Evolutionary conservation across 441 rosid species (phyloP), one percentile per base, ranked within the genome.

Genomic region (Erodium trifolium): DNA sequence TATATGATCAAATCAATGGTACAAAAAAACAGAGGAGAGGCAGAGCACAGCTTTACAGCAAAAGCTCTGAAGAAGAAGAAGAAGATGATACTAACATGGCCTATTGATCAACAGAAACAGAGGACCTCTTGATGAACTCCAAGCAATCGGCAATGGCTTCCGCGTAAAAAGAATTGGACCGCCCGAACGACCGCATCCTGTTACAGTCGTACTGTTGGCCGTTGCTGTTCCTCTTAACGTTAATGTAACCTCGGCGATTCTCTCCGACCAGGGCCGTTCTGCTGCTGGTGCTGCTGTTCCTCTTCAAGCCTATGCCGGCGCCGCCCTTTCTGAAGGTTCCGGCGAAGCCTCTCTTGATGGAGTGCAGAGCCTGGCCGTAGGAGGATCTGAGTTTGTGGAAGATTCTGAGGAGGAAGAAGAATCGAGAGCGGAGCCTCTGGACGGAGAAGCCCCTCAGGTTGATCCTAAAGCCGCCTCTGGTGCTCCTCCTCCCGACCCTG

Each of bases 41-140:
- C 45, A 39, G 45, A 39, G 45, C 45, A 39, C 7, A 39, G 45
- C 9, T 39, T 39, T 39, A 39, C 9, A 39, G 9, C 7, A 9
- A 6, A 4, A 39, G 45, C 9, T 39, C 9, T 39, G 45, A 39
- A 39, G 45, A 39, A 39, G 45, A 39, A 39, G 27, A 23, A 23
- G 27, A 23, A 0, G 27, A 23, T 23, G n/a, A 23, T 2, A 39
- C 45, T 39, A 39, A 39, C 45, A 39, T 39, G 6, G 6, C 8
- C 9, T 6, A 39, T 39, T 71, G 73, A 3, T 70, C 70, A 11
- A 41, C 63, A 0, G 74, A 67, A 17, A 62, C 64, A 0, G 78
- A 71, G 18, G 60, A 67, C 63, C 76, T 63, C 63, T 68, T 72
- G 35, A 72, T 72, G 76, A 72, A 72, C 71, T 72, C 76, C 76